These are phyloP conservation scores for Colletotrichum karsti DNA, from an alignment of 2,329 filamentous ascomycete genomes.

Conservation along the genomic window DNA sequence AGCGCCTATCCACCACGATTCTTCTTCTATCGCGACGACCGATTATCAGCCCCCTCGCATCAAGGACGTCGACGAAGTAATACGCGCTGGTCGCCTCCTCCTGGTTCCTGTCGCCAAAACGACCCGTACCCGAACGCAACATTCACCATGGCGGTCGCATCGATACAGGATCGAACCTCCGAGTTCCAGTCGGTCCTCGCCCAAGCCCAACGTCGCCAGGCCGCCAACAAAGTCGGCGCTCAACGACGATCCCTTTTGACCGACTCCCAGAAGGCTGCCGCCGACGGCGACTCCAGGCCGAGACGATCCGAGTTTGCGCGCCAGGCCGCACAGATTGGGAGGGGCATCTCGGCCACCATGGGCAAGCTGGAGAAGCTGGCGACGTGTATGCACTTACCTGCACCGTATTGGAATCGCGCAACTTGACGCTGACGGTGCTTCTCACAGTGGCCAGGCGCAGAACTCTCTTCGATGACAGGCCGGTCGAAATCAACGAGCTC, in stretches of 20 bases:
- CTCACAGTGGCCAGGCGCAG: constrained; percentile 88
- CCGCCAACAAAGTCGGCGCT: constrained; percentile 77
- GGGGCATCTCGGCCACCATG: constrained; percentile 92
- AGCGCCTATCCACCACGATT: not conserved
- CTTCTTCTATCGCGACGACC: not conserved
- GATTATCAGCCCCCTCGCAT: not conserved
- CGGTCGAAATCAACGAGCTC: constrained; percentile 92
- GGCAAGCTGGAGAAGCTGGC: constrained; percentile 94
- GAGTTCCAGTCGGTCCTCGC: constrained; percentile 94
- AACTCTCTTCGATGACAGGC: constrained; percentile 95
- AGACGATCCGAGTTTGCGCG: constrained; percentile 90
- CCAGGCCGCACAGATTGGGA: constrained; percentile 88
- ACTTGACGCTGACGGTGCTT: not conserved
- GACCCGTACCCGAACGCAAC: not conserved
- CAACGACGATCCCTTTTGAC: constrained; percentile 84
- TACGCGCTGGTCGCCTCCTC: constrained; percentile 9
- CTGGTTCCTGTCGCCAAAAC: not conserved
- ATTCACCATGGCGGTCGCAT: constrained; percentile 67
- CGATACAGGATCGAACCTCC: constrained; percentile 94
- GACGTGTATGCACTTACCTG: constrained; percentile 65
- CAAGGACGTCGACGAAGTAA: not conserved
- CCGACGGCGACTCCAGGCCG: constrained; percentile 62
- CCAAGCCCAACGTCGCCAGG: constrained; percentile 84
- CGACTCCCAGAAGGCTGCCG: constrained; percentile 74
- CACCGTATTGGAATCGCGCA: not conserved